phyloP scores from a whole-genome alignment of 768 basidiomycete genomes.

The Boletus speciosus region DNA sequence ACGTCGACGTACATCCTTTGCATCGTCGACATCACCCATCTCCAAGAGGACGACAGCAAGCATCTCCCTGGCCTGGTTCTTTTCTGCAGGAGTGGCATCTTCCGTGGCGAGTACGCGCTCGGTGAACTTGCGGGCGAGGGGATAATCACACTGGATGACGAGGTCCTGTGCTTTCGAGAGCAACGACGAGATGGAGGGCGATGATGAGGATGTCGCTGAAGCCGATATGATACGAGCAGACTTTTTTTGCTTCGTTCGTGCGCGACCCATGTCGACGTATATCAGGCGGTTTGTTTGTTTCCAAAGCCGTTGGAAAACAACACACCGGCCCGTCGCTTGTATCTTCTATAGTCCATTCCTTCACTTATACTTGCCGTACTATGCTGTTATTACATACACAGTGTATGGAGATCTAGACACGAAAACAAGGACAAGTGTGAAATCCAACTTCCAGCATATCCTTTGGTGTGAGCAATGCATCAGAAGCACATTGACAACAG shows the following conservation, averaged over 20 bases:
- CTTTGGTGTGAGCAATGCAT: too few species aligned
- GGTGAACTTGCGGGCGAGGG: conserved; percentile 72
- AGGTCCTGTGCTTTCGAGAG: conserved; percentile 78
- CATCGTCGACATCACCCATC: conserved; percentile 68
- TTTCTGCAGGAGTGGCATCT: conserved; percentile 36
- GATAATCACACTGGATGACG: conserved; percentile 80
- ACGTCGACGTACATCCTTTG: conserved; percentile 53
- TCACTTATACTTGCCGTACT: too few species aligned
- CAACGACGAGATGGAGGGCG: conserved; percentile 51
- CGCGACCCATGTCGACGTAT: conserved; percentile 47
- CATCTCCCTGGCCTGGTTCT: conserved; percentile 74
- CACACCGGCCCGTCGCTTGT: too few species aligned
- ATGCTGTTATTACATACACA: too few species aligned
- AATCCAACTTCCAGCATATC: too few species aligned
- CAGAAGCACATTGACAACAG: too few species aligned
- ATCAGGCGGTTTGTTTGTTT: conserved; percentile 19
- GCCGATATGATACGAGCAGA: conserved; percentile 13
- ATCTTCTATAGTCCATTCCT: too few species aligned
- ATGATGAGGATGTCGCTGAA: conserved; percentile 14
- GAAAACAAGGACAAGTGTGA: too few species aligned
- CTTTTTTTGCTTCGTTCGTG: conserved; percentile 42
- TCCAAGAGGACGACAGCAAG: conserved; percentile 78
- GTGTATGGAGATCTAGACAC: too few species aligned
- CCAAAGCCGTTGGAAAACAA: conserved; percentile 13
- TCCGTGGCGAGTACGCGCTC: conserved; percentile 64